Conservation (phyloP, 257 asterid species). For the Phtheirospermum japonicum region DNA sequence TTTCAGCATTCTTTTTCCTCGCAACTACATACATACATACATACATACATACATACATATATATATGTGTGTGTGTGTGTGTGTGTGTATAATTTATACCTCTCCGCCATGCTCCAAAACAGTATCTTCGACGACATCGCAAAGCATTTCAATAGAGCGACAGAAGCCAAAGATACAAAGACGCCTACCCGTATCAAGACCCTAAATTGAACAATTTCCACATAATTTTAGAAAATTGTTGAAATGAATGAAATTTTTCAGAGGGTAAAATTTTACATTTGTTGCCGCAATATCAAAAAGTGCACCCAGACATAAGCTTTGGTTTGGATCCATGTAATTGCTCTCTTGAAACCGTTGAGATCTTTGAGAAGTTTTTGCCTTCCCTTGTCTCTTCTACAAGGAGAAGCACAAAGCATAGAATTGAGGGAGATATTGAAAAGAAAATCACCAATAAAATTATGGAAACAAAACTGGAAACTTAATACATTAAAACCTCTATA, state of each 20-base stretch:
- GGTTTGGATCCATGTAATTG: slow-evolving; percentile 93
- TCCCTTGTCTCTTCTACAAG: slow-evolving; percentile 77
- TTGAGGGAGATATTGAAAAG: too few species aligned
- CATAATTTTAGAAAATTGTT: neutral
- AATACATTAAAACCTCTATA: too few species aligned
- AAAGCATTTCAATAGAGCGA: slow-evolving; percentile 96
- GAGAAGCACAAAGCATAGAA: too few species aligned
- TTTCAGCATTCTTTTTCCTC: too few species aligned
- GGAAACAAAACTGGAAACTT: too few species aligned
- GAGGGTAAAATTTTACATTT: slow-evolving; percentile 48
- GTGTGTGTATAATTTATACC: slow-evolving; percentile 41
- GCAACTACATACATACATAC: too few species aligned
- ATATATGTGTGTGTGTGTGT: too few species aligned
- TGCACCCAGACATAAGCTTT: slow-evolving; percentile 89
- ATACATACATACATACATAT: too few species aligned
- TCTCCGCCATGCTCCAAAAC: slow-evolving; percentile 99
- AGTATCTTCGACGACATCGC: slow-evolving; percentile 95
- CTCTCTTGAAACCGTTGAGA: slow-evolving; percentile 74
- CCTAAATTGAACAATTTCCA: slow-evolving; percentile 42
- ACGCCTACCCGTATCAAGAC: slow-evolving; percentile 84
- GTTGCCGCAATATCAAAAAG: slow-evolving; percentile 98
- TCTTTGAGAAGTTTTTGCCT: slow-evolving; percentile 52
- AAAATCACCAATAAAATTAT: too few species aligned
- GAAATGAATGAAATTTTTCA: slow-evolving; percentile 9
- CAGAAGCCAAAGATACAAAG: slow-evolving; percentile 95